Evolutionary conservation across 352 stramenopile genomes (phyloP).

Genomic region (Thraustotheca clavata): DNA sequence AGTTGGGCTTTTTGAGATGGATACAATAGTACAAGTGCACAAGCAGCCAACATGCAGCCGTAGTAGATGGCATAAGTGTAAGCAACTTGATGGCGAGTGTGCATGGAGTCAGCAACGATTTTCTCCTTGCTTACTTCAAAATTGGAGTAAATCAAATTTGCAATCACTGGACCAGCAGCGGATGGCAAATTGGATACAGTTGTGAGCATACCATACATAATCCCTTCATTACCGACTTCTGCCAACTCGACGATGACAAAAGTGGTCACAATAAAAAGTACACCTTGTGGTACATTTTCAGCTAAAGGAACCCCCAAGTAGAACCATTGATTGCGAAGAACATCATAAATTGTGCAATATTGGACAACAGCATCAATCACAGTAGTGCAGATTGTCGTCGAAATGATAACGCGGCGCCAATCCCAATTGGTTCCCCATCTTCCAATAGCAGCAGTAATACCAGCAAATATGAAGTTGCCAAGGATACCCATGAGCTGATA

Average conservation of each 20-base stretch:
- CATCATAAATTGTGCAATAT: conserved; percentile 38
- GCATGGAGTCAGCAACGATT: conserved; percentile 23
- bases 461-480: conserved; percentile 3
- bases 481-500: conserved; percentile 9
- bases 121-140: conserved; percentile 1
- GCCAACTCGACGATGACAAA: conserved; percentile 55
- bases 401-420: conserved; percentile 40
- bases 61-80: conserved; percentile 32
- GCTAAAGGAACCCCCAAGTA: conserved; percentile 47
- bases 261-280: conserved; percentile 48
- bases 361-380: conserved; percentile 32
- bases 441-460: conserved; percentile 30
- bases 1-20: conserved; percentile 27
- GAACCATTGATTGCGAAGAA: conserved; percentile 58
- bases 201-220: conserved; percentile 22
- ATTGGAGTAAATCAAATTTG: conserved; percentile 11
- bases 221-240: conserved; percentile 43
- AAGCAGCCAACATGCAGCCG: conserved; percentile 31
- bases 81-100: conserved; percentile 27
- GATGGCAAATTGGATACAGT: conserved; percentile 16
- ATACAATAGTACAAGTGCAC: conserved; percentile 34
- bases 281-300: conserved; percentile 37
- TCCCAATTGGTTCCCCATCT: conserved; percentile 39
- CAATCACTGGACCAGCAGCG: conserved; percentile 8
- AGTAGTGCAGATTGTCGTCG: conserved; percentile 33